Evolutionary conservation across 352 stramenopile genomes (phyloP).

Genomic region (Peronospora destructor): DNA sequence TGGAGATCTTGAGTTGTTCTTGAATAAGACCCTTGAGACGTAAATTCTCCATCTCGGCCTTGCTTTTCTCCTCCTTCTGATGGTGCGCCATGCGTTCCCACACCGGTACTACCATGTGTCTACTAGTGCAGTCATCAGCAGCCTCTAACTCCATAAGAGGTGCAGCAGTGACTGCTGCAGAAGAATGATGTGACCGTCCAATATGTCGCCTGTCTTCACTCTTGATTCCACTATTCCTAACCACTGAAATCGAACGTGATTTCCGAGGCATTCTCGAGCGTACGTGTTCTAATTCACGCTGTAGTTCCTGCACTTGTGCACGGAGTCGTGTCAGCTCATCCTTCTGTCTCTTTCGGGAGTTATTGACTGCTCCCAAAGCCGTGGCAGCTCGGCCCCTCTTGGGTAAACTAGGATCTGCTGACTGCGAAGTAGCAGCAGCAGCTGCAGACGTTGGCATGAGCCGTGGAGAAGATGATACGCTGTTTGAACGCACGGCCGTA

Average conservation of each 20-base stretch:
- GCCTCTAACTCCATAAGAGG: slow-evolving; percentile 15
- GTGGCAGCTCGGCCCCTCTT: slow-evolving; percentile 11
- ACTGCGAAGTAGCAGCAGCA: not conserved
- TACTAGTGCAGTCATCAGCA: slow-evolving; percentile 4
- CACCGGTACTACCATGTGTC: slow-evolving; percentile 23
- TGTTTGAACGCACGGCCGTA: slow-evolving; percentile 6
- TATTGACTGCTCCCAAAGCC: slow-evolving; percentile 27
- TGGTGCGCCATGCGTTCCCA: slow-evolving; percentile 62
- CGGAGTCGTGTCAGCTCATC: slow-evolving; percentile 44
- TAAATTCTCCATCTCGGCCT: slow-evolving; percentile 66
- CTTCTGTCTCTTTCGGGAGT: slow-evolving; percentile 50
- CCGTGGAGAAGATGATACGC: slow-evolving; percentile 8
- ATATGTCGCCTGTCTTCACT: not conserved
- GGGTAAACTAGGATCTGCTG: slow-evolving; percentile 6
- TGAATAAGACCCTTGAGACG: slow-evolving; percentile 47
- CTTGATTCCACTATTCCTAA: slow-evolving; percentile 7
- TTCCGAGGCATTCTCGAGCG: slow-evolving; percentile 22
- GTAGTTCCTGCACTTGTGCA: slow-evolving; percentile 51
- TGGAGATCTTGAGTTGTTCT: slow-evolving; percentile 52
- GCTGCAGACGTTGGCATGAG: slow-evolving; percentile 6
- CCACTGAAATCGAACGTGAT: not conserved
- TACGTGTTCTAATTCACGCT: slow-evolving; percentile 41
- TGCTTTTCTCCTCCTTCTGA: slow-evolving; percentile 61
- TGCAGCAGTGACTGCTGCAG: slow-evolving; percentile 13
- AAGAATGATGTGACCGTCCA: slow-evolving; percentile 10